These are phyloP conservation scores for Fraxinus velutina DNA, from an alignment of 305 asterid species.

Conservation along the genomic window DNA sequence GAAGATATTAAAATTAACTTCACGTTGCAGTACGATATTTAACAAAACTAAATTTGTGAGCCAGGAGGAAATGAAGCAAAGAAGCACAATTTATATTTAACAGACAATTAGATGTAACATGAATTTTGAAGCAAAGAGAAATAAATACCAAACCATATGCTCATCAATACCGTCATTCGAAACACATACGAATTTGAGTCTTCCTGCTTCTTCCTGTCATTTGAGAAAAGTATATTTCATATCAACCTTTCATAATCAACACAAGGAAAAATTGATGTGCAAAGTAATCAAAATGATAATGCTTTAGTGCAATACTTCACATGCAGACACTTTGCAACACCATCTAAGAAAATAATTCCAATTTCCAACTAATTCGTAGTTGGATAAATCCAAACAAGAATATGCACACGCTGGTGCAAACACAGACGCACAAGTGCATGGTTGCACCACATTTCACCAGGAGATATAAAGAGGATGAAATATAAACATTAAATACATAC, in stretches of 20 bases:
- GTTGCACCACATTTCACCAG: not conserved
- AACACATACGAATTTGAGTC: slow-evolving; percentile 72
- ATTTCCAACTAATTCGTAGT: not conserved
- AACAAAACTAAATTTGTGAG: not conserved
- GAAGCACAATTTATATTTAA: not conserved
- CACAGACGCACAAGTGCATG: not conserved
- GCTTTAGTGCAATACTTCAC: not conserved
- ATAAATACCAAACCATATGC: slow-evolving; percentile 86
- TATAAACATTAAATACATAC: not conserved
- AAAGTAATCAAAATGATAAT: not conserved
- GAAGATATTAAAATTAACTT: slow-evolving; percentile 1
- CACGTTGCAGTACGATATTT: not conserved
- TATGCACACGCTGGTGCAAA: not conserved
- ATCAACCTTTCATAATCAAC: slow-evolving; percentile 8
- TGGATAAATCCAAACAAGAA: not conserved
- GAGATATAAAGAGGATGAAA: not conserved
- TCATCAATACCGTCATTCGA: slow-evolving; percentile 78
- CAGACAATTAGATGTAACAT: not conserved
- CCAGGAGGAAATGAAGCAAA: slow-evolving; percentile 1
- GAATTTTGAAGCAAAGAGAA: slow-evolving; percentile 21
- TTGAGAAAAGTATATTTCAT: not conserved
- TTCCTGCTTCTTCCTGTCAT: slow-evolving; percentile 85
- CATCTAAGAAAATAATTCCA: not conserved
- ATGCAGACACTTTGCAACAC: not conserved
- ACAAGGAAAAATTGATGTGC: not conserved